Percentiles rank a stretch among this genome's conserved stretches.
Conservation (phyloP, 2,329 filamentous ascomycete species). For the Purpureocillium lavendulum region DNA sequence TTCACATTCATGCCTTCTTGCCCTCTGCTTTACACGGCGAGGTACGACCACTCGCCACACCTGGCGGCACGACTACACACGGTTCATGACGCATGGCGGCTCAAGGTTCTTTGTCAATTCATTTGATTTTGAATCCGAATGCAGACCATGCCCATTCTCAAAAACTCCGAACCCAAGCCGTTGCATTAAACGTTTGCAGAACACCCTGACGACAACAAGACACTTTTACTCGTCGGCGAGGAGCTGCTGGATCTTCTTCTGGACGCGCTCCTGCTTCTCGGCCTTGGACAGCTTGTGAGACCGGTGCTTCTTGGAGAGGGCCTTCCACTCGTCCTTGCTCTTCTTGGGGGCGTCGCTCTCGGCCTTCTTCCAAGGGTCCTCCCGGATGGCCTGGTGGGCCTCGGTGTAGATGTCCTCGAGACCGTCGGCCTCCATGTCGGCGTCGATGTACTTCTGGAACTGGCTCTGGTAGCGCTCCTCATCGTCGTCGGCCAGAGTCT, state of each 20-base stretch:
- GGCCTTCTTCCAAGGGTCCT: constrained; percentile 95
- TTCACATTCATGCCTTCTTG: too few relatives aligned
- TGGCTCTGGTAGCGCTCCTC: constrained; percentile 99
- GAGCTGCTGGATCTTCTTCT: constrained; percentile 86
- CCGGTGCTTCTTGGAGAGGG: constrained; percentile 86
- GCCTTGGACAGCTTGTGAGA: constrained; percentile 70
- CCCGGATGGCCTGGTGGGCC: constrained; percentile 93
- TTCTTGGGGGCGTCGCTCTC: constrained; percentile 73
- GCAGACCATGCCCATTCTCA: constrained; percentile 23
- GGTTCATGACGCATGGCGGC: too few relatives aligned
- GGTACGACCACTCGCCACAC: too few relatives aligned
- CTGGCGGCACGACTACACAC: too few relatives aligned
- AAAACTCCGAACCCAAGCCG: constrained; percentile 29
- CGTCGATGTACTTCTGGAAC: constrained; percentile 96
- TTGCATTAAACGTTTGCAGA: constrained; percentile 7
- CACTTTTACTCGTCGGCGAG: constrained; percentile 38
- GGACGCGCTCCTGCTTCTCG: constrained; percentile 74
- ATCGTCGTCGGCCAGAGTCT: constrained; percentile 97
- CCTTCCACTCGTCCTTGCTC: constrained; percentile 95
- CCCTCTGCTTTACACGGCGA: too few relatives aligned
- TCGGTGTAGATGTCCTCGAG: constrained; percentile 95
- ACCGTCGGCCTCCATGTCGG: constrained; percentile 91
- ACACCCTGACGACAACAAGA: constrained; percentile 1
- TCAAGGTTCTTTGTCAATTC: constrained; percentile 15
- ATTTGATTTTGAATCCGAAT: constrained; percentile 23